These are phyloP conservation scores for Umbelopsis vinacea DNA, from an alignment of 192 early-diverging fungal genomes.

Conservation along the genomic window DNA sequence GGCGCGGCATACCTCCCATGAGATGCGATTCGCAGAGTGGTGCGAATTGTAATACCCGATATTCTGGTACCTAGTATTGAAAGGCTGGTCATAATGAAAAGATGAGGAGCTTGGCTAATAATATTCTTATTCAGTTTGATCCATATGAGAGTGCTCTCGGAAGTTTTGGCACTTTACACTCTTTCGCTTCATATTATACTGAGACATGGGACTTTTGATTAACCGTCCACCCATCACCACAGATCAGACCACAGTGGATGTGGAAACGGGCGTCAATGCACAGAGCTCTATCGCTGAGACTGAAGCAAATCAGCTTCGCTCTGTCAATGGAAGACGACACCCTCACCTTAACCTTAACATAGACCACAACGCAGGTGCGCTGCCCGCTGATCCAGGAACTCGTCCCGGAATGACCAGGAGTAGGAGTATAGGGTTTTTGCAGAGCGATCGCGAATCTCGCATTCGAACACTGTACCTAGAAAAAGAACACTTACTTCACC, in stretches of 20 bases:
- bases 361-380: neutral
- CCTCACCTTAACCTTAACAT: neutral
- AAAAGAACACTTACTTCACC: slow-evolving; percentile 14
- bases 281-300: neutral
- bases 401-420: neutral
- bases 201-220: neutral
- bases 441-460: neutral
- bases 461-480: slow-evolving; percentile 11
- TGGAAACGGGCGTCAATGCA: neutral
- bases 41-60: neutral
- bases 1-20: too few relatives aligned
- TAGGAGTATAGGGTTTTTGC: neutral
- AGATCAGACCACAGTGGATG: neutral
- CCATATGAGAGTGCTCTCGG: neutral
- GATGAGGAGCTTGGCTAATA: neutral
- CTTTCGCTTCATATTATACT: neutral
- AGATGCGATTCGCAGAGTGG: neutral
- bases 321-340: neutral
- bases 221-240: neutral
- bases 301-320: neutral
- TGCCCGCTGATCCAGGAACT: neutral
- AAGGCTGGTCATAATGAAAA: slow-evolving; percentile 17
- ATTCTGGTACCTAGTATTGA: neutral
- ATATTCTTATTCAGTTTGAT: neutral
- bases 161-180: neutral